Evolutionary conservation across 768 basidiomycete genomes (phyloP).

Genomic region (Porphyrellus cyaneotinctus): DNA sequence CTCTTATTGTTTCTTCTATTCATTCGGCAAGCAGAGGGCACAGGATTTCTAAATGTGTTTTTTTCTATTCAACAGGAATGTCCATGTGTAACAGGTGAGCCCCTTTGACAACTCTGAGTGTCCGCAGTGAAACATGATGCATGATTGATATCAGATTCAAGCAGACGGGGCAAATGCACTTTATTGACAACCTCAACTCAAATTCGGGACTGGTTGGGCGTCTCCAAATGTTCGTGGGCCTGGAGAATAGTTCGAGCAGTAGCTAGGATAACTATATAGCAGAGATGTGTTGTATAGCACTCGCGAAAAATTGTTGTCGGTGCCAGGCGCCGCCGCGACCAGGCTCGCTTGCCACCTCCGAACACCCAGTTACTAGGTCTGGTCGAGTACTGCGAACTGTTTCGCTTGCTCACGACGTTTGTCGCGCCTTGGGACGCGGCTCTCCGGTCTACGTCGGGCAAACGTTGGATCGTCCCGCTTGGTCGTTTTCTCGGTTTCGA

Average conservation of each 20-base stretch:
- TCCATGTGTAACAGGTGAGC: conserved; percentile 2
- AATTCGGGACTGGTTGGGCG: neutral
- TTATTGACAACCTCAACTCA: neutral
- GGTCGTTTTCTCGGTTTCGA: conserved; percentile 25
- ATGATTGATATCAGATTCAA: conserved; percentile 5
- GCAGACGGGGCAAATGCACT: neutral
- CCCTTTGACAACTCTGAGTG: neutral
- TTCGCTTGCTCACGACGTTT: conserved; percentile 23
- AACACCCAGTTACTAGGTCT: conserved; percentile 13
- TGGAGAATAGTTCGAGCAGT: conserved; percentile 11
- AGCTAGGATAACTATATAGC: conserved; percentile 9
- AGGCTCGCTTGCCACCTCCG: conserved; percentile 20
- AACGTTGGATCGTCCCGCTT: conserved; percentile 11
- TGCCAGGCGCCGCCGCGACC: conserved; percentile 15
- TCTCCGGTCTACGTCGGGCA: conserved; percentile 19
- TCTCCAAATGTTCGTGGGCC: neutral
- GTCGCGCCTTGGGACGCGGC: conserved; percentile 15
- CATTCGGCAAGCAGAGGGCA: neutral
- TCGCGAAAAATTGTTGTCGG: conserved; percentile 26
- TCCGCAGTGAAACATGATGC: conserved; percentile 5
- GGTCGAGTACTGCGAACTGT: conserved; percentile 19
- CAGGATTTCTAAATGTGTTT: neutral
- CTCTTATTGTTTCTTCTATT: neutral
- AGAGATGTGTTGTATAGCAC: conserved; percentile 8
- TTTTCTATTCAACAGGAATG: neutral